Evolutionary conservation across 2,329 filamentous ascomycete genomes (phyloP), one percentile per base, ranked within the genome.

Genomic region (Fusarium xyrophilum): DNA sequence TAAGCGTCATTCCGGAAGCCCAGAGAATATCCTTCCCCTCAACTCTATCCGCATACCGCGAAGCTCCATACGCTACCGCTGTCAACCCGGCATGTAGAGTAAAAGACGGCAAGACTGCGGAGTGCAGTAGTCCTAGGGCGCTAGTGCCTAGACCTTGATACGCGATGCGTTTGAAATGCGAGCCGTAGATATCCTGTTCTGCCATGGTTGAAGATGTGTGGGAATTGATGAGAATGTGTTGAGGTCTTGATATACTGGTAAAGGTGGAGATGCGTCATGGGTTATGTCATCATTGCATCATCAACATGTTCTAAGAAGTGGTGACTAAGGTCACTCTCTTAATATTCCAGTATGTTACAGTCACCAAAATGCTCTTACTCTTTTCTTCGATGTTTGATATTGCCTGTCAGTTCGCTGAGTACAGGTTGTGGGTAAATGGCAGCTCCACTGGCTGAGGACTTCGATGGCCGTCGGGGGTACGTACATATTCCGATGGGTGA

Each of bases 281-380:
- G 62, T 65, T 48, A 60, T 54, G 65, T 65, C 62, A 50, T 65
- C 8, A 65, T 65, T 65, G 47, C 61, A 60, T 60, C 61, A 38
- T 15, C 36, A 12, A 36, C 6, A 9, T 36, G 28, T 46, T 5
- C 5, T 5, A 1, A 6, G 7, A 47, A 15, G 1, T 19, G 6
- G 30, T 59, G 25, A 30, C 46, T n/a, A 39, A 39, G 19, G 3
- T 12, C 0, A 25, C 23, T 9, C 12, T 21, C 3, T 6, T 3
- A 3, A 9, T 15, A 11, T 13, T 17, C 17, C 19, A 30, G 2
- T 17, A 3, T 12, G 5, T 8, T 17, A 6, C 10, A 21, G 14
- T 6, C 8, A 6, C 1, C 6, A 15, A 21, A 4, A 12, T 46
- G 2, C 2, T n/a, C 17, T 15, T 19, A 8, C 17, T 27, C 7